These are phyloP conservation scores for Fusarium guadeloupense DNA, from an alignment of 2,329 filamentous ascomycete species.

Conservation along the genomic window DNA sequence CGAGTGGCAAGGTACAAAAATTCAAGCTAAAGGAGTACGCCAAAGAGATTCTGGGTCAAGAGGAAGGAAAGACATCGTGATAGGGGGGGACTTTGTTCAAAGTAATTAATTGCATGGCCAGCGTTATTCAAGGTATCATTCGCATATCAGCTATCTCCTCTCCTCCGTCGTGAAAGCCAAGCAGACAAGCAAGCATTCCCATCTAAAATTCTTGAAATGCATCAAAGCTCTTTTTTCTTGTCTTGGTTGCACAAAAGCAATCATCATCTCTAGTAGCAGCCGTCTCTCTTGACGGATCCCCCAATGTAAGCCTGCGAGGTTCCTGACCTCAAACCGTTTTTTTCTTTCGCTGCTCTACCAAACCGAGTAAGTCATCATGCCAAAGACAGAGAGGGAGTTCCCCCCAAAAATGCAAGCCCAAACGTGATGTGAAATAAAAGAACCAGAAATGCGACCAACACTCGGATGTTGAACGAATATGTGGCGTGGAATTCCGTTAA, in stretches of 20 bases:
- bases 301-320: slow-evolving; percentile 28
- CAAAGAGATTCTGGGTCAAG: slow-evolving; percentile 46
- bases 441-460: slow-evolving; percentile 22
- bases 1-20: slow-evolving; percentile 97
- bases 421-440: slow-evolving; percentile 10
- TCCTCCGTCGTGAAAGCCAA: slow-evolving; percentile 2
- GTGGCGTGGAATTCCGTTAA: slow-evolving; percentile 26
- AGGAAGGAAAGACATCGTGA: slow-evolving; percentile 5
- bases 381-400: slow-evolving; percentile 2
- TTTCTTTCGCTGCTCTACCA: slow-evolving; percentile 18
- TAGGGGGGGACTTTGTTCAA: neutral
- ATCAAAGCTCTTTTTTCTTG: slow-evolving; percentile 36
- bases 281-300: slow-evolving; percentile 22
- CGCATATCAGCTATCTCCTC: slow-evolving; percentile 5
- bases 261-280: slow-evolving; percentile 39
- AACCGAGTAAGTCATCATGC: slow-evolving; percentile 11
- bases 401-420: slow-evolving; percentile 19
- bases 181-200: slow-evolving; percentile 17
- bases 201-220: slow-evolving; percentile 22
- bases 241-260: slow-evolving; percentile 34
- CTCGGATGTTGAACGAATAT: slow-evolving; percentile 24
- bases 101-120: slow-evolving; percentile 17
- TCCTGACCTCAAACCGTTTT: slow-evolving; percentile 17
- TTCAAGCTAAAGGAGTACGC: slow-evolving; percentile 81
- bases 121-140: slow-evolving; percentile 38